Evolutionary conservation across 768 basidiomycete genomes (phyloP), one percentile per base, ranked within the genome.

Genomic region (Boletus bicolor): DNA sequence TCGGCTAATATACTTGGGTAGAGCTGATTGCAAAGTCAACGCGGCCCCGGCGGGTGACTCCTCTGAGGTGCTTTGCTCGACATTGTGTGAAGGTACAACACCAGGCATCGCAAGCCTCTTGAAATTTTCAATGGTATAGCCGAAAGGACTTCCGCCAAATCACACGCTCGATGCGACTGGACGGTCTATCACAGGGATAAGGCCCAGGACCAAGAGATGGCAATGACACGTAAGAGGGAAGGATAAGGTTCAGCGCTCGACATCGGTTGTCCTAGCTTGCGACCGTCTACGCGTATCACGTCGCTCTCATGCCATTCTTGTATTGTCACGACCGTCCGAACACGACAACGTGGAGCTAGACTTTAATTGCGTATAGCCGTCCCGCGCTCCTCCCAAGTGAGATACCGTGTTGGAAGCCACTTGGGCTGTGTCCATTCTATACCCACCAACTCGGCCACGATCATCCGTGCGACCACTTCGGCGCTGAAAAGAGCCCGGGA

Each of bases 341-440:
- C 15, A 32, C 11, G 21, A 11, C 37, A 7, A 17, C 11, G 24
- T 11, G 21, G 26, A 26, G 0, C 42, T 24, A 28, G 17, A 9
- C 12, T 7, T 64, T 30, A 56, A 11, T 54, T 53, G 36, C 7
- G 36, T 10, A 28, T 24, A 17, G 15, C 34, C 15, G 35, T 7
- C 21, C 15, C 42, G 17, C 55, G 55, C 28, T 58, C 57, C n/a
- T 49, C 61, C 69, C 64, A 56, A 1, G 79, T 82, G 57, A 82
- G 67, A 59, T 79, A 83, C 43, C 77, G 75, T 28, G 75, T 68
- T 11, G 88, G 88, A 36, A 90, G 67, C 88, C 88, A 90, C 14
- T 75, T 71, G 0, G 88, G 87, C 15, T 64, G 54, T 8, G 56
- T 67, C 84, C 85, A 89, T 7, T 61, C 59, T 32, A 70, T 64